A percentile compares a stretch with the other conserved stretches of the same genome.
These are phyloP conservation scores for Nemophila menziesii DNA, from an alignment of 257 asterid species.

Conservation along the genomic window DNA sequence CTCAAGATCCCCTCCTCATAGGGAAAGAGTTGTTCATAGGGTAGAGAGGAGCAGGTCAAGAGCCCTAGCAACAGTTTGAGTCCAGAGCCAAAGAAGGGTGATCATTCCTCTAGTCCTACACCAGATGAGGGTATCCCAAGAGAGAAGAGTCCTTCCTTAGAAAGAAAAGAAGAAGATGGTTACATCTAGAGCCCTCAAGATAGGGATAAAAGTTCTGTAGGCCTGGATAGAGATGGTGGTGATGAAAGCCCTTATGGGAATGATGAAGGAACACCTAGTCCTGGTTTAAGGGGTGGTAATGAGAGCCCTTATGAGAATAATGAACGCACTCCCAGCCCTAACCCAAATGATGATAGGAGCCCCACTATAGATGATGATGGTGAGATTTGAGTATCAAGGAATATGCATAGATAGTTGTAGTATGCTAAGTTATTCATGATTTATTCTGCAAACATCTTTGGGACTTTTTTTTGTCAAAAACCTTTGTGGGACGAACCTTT, in stretches of 20 bases:
- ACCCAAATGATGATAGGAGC: neutral
- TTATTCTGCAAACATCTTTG: neutral
- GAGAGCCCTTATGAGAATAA: neutral
- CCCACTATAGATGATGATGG: neutral
- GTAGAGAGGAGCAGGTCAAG: constrained; percentile 51
- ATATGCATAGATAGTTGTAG: neutral
- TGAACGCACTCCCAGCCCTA: neutral
- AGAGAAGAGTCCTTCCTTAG: constrained; percentile 27
- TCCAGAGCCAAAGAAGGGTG: constrained; percentile 28
- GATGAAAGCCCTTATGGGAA: constrained; percentile 59
- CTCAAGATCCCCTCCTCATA: constrained; percentile 69
- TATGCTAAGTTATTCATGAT: neutral
- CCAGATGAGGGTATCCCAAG: constrained; percentile 39
- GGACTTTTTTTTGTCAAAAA: too few relatives aligned
- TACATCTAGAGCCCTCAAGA: constrained; percentile 52
- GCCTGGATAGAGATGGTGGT: constrained; percentile 14
- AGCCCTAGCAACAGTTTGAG: constrained; percentile 35
- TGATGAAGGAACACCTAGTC: constrained; percentile 22
- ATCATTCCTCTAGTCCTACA: constrained; percentile 44
- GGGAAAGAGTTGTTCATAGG: constrained; percentile 45
- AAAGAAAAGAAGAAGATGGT: constrained; percentile 30
- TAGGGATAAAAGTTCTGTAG: constrained; percentile 39
- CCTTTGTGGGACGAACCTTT: neutral
- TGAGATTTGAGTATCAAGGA: neutral
- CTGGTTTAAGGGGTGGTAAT: constrained; percentile 30